Evolutionary conservation across 495 filamentous ascomycete species (phyloP).

Genomic region (Evansstolkia leycettana): DNA sequence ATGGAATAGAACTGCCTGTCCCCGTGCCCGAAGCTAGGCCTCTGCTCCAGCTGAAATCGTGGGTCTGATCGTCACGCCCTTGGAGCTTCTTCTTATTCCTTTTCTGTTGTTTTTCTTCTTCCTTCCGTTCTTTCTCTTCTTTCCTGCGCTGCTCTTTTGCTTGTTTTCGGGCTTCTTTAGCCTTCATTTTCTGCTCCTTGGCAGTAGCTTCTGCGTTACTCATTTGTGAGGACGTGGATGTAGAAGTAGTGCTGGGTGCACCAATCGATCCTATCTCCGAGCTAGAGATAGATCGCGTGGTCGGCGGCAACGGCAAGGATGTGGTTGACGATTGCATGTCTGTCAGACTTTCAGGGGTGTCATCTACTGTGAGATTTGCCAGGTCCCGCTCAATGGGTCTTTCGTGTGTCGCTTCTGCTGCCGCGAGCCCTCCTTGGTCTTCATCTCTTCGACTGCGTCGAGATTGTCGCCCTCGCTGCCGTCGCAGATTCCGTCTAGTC

Average conservation of each 20-base stretch:
- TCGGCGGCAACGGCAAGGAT: slow-evolving; percentile 3
- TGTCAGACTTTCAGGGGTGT: slow-evolving; percentile 5
- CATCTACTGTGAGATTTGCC: slow-evolving; percentile 5
- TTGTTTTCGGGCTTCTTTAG: slow-evolving; percentile 7
- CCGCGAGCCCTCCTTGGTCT: slow-evolving; percentile 1
- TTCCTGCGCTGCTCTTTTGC: slow-evolving; percentile 13
- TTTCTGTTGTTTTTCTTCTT: background rate
- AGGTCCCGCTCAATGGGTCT: slow-evolving; percentile 1
- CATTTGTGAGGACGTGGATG: slow-evolving; percentile 9
- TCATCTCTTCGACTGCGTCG: slow-evolving; percentile 4
- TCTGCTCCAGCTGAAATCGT: too few species aligned
- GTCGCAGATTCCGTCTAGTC: slow-evolving; percentile 11
- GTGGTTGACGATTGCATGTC: slow-evolving; percentile 4
- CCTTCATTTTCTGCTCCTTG: slow-evolving; percentile 8
- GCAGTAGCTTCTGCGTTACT: background rate
- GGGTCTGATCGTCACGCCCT: too few species aligned
- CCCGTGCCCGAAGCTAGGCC: too few species aligned
- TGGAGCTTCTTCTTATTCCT: background rate
- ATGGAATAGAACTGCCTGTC: too few species aligned
- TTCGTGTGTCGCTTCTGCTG: slow-evolving; percentile 10
- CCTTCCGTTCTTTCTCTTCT: slow-evolving; percentile 13
- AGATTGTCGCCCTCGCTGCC: slow-evolving; percentile 10
- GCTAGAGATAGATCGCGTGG: slow-evolving; percentile 6
- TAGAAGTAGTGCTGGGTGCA: slow-evolving; percentile 12
- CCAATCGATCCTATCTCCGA: slow-evolving; percentile 13